Percentiles rank a stretch among this genome's conserved stretches.
Evolutionary conservation across 2,329 filamentous ascomycete species (phyloP).

Genomic region (Neopestalotiopsis clavispora): DNA sequence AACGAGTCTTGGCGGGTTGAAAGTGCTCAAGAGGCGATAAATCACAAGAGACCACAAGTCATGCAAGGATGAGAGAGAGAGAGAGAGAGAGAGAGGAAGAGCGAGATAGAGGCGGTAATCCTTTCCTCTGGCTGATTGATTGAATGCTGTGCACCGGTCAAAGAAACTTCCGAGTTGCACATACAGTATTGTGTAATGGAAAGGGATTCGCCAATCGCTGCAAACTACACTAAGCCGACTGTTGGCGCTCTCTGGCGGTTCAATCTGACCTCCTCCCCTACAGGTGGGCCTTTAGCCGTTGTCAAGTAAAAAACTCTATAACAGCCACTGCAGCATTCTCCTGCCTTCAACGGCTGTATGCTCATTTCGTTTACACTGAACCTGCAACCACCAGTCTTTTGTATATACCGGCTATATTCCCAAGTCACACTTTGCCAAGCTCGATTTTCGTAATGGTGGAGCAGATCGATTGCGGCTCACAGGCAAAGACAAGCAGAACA

Average conservation of each 20-base stretch:
- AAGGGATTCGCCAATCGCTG: too few species aligned
- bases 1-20: neutral
- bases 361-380: slow-evolving; percentile 5
- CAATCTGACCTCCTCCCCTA: neutral
- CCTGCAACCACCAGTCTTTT: neutral
- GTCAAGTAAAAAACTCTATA: neutral
- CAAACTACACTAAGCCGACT: too few species aligned
- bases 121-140: neutral
- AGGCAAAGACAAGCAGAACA: too few species aligned
- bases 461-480: slow-evolving; percentile 3
- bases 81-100: neutral
- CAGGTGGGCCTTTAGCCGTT: neutral
- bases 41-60: neutral
- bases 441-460: slow-evolving; percentile 1
- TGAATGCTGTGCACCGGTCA: neutral
- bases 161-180: neutral
- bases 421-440: neutral
- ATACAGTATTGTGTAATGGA: too few species aligned
- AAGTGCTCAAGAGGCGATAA: neutral
- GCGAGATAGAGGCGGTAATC: neutral
- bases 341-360: slow-evolving; percentile 10
- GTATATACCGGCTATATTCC: slow-evolving; percentile 3
- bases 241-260: too few species aligned
- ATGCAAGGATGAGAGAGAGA: neutral
- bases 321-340: neutral